Conservation (phyloP, 805 yeast species). For the Candida quercuum region DNA sequence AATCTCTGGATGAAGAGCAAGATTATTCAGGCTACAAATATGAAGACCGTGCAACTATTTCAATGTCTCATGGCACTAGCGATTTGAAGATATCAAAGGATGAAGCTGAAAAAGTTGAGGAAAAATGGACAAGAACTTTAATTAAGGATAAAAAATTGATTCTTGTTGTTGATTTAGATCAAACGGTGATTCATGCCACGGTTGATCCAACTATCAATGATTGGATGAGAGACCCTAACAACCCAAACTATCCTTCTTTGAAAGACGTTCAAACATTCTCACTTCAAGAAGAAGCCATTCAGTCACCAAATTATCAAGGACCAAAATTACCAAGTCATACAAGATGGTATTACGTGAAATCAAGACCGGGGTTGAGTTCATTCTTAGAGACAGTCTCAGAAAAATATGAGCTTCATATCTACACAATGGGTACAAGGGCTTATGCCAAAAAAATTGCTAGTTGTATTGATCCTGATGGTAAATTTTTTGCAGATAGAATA, state of each 20-base stretch:
- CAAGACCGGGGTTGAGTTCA: slow-evolving; percentile 79
- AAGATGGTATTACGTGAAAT: slow-evolving; percentile 89
- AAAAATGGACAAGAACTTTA: slow-evolving; percentile 54
- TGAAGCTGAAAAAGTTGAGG: slow-evolving; percentile 85
- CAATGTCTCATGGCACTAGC: slow-evolving; percentile 86
- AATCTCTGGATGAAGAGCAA: slow-evolving; percentile 59
- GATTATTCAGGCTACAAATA: slow-evolving; percentile 60
- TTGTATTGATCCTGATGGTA: slow-evolving; percentile 86
- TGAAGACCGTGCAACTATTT: slow-evolving; percentile 72
- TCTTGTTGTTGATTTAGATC: slow-evolving; percentile 93
- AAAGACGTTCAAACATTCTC: slow-evolving; percentile 76
- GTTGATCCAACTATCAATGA: slow-evolving; percentile 96
- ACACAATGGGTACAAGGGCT: slow-evolving; percentile 96
- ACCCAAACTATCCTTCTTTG: slow-evolving; percentile 81
- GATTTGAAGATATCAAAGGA: slow-evolving; percentile 76
- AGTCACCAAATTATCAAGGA: slow-evolving; percentile 55
- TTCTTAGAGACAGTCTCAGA: slow-evolving; percentile 62
- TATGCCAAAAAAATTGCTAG: slow-evolving; percentile 88
- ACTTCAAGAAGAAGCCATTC: slow-evolving; percentile 65
- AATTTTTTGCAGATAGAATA: slow-evolving; percentile 85
- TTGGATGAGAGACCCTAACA: slow-evolving; percentile 84
- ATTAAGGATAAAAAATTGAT: slow-evolving; percentile 64
- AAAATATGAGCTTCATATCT: slow-evolving; percentile 84
- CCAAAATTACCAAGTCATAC: slow-evolving; percentile 45
- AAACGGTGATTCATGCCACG: slow-evolving; percentile 95